Conservation (phyloP, 345 rosid species). For the Lenwebbia sp. region DNA sequence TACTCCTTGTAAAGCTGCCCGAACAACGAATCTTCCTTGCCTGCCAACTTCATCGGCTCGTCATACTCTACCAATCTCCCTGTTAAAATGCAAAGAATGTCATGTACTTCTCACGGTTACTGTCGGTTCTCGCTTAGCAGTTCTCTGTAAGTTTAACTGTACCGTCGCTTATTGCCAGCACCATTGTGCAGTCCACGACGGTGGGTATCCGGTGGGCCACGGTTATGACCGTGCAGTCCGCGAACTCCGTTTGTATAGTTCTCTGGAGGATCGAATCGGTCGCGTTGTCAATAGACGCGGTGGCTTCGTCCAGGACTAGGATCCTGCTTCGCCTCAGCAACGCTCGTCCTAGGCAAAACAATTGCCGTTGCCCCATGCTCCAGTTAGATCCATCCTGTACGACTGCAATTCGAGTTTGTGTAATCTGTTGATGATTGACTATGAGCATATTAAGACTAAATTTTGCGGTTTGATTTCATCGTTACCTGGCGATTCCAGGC, state of each 20-base stretch:
- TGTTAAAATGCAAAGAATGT: neutral
- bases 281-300: constrained; percentile 51
- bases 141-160: neutral
- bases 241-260: constrained; percentile 37
- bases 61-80: constrained; percentile 12
- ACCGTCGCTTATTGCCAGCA: constrained; percentile 41
- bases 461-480: neutral
- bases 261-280: constrained; percentile 45
- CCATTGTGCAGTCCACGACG: constrained; percentile 54
- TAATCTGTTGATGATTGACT: neutral
- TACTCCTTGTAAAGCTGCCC: constrained; percentile 14
- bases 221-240: constrained; percentile 44
- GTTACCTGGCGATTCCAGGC: constrained; percentile 21
- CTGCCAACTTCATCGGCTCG: constrained; percentile 4
- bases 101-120: neutral
- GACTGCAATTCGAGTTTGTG: constrained; percentile 12
- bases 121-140: neutral
- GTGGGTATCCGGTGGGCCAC: constrained; percentile 66
- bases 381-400: constrained; percentile 56
- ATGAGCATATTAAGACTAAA: constrained; percentile 1
- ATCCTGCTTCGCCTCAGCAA: constrained; percentile 37
- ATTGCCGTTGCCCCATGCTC: constrained; percentile 59
- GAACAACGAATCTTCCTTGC: constrained; percentile 5
- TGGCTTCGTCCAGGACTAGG: constrained; percentile 61
- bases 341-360: constrained; percentile 54